A percentile compares a stretch with the other conserved stretches of the same genome.
phyloP scores from a whole-genome alignment of 352 stramenopile species.

The Globisporangium lucens region DNA sequence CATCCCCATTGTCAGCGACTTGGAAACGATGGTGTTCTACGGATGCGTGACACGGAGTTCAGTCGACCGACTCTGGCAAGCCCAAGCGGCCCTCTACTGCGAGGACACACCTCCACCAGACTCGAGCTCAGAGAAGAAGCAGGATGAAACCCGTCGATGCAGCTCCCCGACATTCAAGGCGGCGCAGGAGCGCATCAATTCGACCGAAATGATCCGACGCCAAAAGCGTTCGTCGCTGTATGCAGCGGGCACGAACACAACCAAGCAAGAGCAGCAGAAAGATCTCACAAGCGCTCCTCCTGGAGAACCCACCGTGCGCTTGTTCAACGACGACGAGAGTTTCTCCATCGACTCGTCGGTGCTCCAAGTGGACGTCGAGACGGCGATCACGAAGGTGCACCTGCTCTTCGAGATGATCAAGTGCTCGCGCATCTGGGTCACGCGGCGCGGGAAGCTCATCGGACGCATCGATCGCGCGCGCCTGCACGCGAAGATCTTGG shows the following conservation, averaged over 20 bases:
- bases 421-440: conserved; percentile 57
- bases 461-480: conserved; percentile 50
- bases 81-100: not conserved
- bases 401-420: conserved; percentile 79
- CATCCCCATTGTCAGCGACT: conserved; percentile 43
- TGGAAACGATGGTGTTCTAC: conserved; percentile 40
- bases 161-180: conserved; percentile 1
- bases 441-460: conserved; percentile 44
- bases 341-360: conserved; percentile 42
- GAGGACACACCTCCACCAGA: not conserved
- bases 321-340: conserved; percentile 23
- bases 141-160: conserved; percentile 12
- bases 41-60: conserved; percentile 35
- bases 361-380: conserved; percentile 54
- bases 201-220: not conserved
- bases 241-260: not conserved
- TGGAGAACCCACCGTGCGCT: not conserved
- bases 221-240: conserved; percentile 10
- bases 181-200: not conserved
- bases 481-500: conserved; percentile 35
- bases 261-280: not conserved
- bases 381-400: conserved; percentile 57
- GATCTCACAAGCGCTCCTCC: not conserved
- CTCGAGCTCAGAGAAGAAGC: conserved; percentile 6
- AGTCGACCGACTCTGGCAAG: conserved; percentile 10